Percentiles rank a stretch among this genome's conserved stretches.
Evolutionary conservation across 192 early-diverging fungal species (phyloP).

Genomic region (Coemansia biformis): DNA sequence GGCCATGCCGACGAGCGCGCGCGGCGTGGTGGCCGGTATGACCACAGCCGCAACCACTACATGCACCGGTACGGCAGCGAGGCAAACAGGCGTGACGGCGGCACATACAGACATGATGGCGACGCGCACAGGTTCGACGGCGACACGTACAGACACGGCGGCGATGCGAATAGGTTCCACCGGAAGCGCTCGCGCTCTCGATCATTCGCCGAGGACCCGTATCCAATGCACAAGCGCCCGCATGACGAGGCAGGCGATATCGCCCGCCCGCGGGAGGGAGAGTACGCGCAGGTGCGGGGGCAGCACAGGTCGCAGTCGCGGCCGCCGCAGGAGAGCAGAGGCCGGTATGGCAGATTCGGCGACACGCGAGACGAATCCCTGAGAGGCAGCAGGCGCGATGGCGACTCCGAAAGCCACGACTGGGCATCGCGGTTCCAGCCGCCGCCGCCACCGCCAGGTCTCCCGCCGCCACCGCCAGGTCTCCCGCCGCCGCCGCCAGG

Average conservation of each 20-base stretch:
- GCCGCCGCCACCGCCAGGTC: neutral
- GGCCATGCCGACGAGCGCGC: neutral
- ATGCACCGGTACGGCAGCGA: no score
- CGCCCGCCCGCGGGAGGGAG: no score
- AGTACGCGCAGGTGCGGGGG: no score
- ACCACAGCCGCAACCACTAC: neutral
- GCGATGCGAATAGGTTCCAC: neutral
- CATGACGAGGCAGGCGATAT: neutral
- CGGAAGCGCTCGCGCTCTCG: conserved; percentile 9
- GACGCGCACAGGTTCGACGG: neutral
- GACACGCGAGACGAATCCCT: conserved; percentile 7
- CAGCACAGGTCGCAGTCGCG: no score
- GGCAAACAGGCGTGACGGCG: neutral
- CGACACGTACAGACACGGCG: neutral
- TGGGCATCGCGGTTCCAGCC: conserved; percentile 1
- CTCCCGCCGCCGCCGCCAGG: conserved; percentile 21
- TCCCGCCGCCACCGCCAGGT: conserved; percentile 6
- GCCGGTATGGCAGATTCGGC: conserved; percentile 1
- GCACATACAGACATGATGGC: no score
- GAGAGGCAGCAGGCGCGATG: neutral
- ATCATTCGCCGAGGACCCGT: neutral
- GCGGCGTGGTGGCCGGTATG: neutral
- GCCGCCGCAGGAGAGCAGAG: no score
- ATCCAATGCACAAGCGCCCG: neutral
- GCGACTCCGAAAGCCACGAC: no score